phyloP scores from a whole-genome alignment of 179 eudicot species.

The Corrigiola litoralis region DNA sequence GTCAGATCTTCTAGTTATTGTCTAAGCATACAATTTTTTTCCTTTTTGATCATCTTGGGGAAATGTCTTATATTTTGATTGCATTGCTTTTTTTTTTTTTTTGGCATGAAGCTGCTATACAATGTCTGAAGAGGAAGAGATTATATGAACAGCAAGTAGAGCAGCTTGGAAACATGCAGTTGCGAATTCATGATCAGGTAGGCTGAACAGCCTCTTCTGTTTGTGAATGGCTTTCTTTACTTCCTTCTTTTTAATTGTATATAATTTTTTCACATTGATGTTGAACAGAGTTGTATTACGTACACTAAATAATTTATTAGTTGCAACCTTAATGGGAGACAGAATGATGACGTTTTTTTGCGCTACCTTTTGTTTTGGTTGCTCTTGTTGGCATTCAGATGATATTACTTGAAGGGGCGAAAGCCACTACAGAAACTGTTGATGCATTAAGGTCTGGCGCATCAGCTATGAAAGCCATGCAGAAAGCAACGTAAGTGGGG shows the following conservation, averaged over 20 bases:
- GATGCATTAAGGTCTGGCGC: constrained; percentile 92
- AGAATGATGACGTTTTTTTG: not conserved
- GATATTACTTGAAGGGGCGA: constrained; percentile 89
- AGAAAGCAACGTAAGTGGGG: constrained; percentile 73
- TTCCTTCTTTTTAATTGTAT: not conserved
- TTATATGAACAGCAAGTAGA: constrained; percentile 42
- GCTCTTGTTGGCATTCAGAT: constrained; percentile 37
- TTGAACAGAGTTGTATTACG: not conserved
- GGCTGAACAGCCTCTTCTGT: not conserved
- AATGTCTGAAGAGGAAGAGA: constrained; percentile 41
- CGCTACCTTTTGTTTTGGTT: not conserved
- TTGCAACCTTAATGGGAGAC: not conserved
- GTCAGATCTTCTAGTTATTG: not conserved
- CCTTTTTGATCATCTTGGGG: not conserved
- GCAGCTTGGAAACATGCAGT: constrained; percentile 42
- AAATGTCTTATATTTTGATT: constrained; percentile 6
- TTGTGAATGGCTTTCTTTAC: not conserved
- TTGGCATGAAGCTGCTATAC: constrained; percentile 32
- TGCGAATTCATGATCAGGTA: constrained; percentile 48
- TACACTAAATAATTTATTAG: not conserved
- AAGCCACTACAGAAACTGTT: constrained; percentile 89
- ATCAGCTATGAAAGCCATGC: constrained; percentile 90
- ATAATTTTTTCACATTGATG: not conserved
- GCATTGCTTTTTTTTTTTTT: not conserved
- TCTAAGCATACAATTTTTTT: not conserved